Percentiles rank a stretch among this genome's conserved stretches.
Conservation (phyloP, 139 green algal species). For the Volvox africanus region DNA sequence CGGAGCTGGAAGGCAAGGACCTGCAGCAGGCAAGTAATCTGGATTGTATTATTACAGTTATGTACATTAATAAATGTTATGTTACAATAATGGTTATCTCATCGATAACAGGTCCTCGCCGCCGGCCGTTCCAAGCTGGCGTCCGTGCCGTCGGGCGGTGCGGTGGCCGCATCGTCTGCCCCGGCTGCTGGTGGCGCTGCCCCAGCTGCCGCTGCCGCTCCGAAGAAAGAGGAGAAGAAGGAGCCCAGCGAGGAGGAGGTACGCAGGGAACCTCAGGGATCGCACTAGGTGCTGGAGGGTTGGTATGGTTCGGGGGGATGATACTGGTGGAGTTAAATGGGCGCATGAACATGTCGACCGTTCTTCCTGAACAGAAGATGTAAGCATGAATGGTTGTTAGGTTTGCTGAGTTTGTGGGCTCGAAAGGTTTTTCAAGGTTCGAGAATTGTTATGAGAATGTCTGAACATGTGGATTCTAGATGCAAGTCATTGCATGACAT, state of each 20-base stretch:
- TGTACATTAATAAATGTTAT: neutral
- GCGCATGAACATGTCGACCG: too few relatives aligned
- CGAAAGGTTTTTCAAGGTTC: too few relatives aligned
- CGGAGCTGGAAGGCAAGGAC: conserved; percentile 83
- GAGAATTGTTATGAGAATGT: too few relatives aligned
- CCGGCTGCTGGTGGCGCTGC: conserved; percentile 46
- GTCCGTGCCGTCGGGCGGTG: conserved; percentile 75
- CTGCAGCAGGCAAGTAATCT: conserved; percentile 59
- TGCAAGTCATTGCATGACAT: too few relatives aligned
- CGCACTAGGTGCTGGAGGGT: too few relatives aligned
- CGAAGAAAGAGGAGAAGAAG: conserved; percentile 54
- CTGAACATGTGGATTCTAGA: too few relatives aligned
- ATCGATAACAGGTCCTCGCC: conserved; percentile 22
- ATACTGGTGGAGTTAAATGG: too few relatives aligned
- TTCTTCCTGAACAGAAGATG: too few relatives aligned
- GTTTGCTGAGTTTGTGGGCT: too few relatives aligned
- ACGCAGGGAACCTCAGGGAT: neutral
- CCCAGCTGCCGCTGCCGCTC: conserved; percentile 38
- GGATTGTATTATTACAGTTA: neutral
- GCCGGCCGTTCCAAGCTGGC: conserved; percentile 78
- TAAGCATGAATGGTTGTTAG: too few relatives aligned
- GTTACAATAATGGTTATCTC: neutral
- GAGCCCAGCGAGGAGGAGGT: conserved; percentile 50
- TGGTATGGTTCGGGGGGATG: neutral
- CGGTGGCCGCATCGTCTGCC: conserved; percentile 51